phyloP scores from a whole-genome alignment of 2,329 filamentous ascomycete species.

The Stachybotrys chlorohalonatus region DNA sequence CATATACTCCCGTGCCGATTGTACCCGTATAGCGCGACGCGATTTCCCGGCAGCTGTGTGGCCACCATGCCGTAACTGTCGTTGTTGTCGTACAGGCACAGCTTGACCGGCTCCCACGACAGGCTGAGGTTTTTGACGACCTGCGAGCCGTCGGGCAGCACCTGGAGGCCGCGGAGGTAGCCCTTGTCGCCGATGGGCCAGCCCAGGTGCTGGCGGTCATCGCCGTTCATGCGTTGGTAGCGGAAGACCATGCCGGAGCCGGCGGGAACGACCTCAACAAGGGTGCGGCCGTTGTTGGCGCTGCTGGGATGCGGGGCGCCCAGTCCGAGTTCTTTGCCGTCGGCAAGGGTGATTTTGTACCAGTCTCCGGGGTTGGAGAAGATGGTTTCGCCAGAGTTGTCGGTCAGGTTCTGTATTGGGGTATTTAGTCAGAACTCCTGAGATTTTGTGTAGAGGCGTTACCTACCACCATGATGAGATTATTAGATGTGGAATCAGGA shows the following conservation, averaged over 20 bases:
- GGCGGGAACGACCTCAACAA: background rate
- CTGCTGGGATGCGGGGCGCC: background rate
- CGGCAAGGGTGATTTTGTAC: conserved; percentile 2
- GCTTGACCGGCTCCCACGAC: conserved; percentile 1
- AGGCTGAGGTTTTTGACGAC: conserved; percentile 1
- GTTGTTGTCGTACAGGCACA: conserved; percentile 2
- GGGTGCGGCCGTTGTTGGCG: background rate
- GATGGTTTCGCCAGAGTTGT: background rate
- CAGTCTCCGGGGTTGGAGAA: background rate
- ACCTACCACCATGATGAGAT: background rate
- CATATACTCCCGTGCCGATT: conserved; percentile 1
- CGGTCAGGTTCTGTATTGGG: background rate
- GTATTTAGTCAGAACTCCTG: background rate
- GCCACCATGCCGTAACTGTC: background rate
- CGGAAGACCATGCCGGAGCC: conserved; percentile 1
- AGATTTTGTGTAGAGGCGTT: background rate
- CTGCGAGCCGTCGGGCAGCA: background rate
- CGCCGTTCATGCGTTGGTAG: conserved; percentile 1
- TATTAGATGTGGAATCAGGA: background rate
- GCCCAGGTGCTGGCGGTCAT: background rate
- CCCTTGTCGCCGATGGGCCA: conserved; percentile 2
- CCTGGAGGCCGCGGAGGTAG: conserved; percentile 1
- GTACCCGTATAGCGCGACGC: conserved; percentile 1
- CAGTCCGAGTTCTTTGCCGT: conserved; percentile 1
- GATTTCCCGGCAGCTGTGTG: background rate